Conservation (phyloP, 495 filamentous ascomycete species). For the Penicillium taxi region DNA sequence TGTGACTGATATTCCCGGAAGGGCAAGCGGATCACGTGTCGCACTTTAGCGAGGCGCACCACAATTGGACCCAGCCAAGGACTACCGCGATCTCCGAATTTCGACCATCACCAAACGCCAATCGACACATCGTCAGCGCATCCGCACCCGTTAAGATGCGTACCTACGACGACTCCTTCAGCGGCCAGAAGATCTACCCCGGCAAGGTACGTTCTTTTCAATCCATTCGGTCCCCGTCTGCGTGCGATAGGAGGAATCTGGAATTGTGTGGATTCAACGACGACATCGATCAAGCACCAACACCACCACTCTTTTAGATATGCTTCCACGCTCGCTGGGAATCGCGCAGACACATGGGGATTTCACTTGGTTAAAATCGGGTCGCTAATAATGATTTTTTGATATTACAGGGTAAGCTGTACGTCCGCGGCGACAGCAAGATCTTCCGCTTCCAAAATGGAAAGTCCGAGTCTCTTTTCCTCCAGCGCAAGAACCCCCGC, state of each 20-base stretch:
- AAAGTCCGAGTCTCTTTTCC: slow-evolving; percentile 99
- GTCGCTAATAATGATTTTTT: slow-evolving; percentile 24
- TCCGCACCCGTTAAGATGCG: slow-evolving; percentile 69
- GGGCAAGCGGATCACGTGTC: slow-evolving; percentile 41
- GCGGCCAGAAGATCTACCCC: slow-evolving; percentile 96
- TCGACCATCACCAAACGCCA: slow-evolving; percentile 46
- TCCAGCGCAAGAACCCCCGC: slow-evolving; percentile 99
- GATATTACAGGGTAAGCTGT: slow-evolving; percentile 81
- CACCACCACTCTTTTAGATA: slow-evolving; percentile 1
- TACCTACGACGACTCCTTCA: slow-evolving; percentile 98
- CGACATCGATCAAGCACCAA: slow-evolving; percentile 5
- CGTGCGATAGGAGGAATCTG: slow-evolving; percentile 13
- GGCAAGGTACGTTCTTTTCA: slow-evolving; percentile 72
- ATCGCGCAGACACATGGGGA: background rate
- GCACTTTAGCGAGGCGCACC: slow-evolving; percentile 45
- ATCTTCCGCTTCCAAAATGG: slow-evolving; percentile 99
- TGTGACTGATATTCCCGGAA: slow-evolving; percentile 23
- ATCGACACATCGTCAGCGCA: slow-evolving; percentile 43
- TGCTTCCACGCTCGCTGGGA: background rate
- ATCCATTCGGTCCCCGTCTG: slow-evolving; percentile 15
- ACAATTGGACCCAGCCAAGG: slow-evolving; percentile 40
- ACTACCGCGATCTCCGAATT: slow-evolving; percentile 36
- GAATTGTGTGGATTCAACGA: slow-evolving; percentile 14
- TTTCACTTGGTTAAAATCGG: slow-evolving; percentile 3
- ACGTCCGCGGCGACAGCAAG: slow-evolving; percentile 98